Conservation (phyloP, 169 alveolate genomes). For the Plasmodium gaboni region DNA sequence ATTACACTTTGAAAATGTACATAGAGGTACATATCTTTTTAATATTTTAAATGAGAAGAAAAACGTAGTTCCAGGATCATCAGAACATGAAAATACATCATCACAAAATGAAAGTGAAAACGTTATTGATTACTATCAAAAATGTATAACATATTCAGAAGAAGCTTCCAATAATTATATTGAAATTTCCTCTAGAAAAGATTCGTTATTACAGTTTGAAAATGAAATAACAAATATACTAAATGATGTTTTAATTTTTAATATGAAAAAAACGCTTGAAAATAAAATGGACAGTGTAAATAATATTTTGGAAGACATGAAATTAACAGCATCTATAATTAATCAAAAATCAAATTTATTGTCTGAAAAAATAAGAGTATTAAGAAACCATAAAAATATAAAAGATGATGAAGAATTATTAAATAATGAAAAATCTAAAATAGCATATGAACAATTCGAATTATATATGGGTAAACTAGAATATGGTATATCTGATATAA, state of each 20-base stretch:
- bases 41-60: not conserved
- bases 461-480: conserved; percentile 6
- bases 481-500: conserved; percentile 4
- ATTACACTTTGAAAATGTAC: conserved; percentile 3
- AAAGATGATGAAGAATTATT: not conserved
- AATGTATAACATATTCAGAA: not conserved
- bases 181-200: not conserved
- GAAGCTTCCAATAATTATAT: not conserved
- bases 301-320: conserved; percentile 1
- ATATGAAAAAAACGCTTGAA: conserved; percentile 9
- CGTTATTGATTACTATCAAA: not conserved
- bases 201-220: not conserved
- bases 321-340: not conserved
- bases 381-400: not conserved
- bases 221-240: conserved; percentile 2
- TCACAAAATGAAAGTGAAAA: conserved; percentile 1
- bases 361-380: conserved; percentile 3
- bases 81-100: not conserved
- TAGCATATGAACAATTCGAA: conserved; percentile 12
- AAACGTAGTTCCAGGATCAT: not conserved
- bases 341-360: not conserved
- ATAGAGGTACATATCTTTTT: conserved; percentile 1
- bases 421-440: conserved; percentile 19
- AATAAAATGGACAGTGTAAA: not conserved
- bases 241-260: conserved; percentile 19